These are phyloP conservation scores for Herpotrichia juniperi DNA, from an alignment of 2,329 filamentous ascomycete genomes.

Conservation along the genomic window DNA sequence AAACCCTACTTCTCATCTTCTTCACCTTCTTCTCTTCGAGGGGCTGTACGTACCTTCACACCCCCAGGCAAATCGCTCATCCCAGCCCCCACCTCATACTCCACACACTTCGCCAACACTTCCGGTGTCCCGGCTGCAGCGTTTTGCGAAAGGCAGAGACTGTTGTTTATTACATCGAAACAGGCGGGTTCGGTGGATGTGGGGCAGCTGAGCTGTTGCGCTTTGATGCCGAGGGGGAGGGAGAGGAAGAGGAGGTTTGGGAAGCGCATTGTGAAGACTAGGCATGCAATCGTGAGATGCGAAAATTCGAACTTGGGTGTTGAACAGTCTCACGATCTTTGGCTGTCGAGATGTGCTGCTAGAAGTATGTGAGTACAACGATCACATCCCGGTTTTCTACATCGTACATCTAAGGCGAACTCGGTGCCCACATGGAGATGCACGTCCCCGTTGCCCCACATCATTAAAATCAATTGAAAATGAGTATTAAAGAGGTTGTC, in stretches of 20 bases:
- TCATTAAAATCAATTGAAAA: neutral
- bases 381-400: no score
- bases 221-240: neutral
- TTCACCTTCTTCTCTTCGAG: no score
- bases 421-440: no score
- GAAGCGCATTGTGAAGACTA: no score
- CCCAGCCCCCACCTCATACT: constrained; percentile 19
- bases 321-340: no score
- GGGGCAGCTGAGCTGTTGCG: constrained; percentile 18
- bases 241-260: neutral
- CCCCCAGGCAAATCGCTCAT: constrained; percentile 20
- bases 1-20: no score
- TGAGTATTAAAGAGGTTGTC: neutral
- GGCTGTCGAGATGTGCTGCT: no score
- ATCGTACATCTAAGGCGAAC: no score
- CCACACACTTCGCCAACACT: constrained; percentile 25
- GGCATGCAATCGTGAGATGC: no score
- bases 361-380: no score
- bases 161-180: constrained; percentile 28
- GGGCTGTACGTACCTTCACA: constrained; percentile 22
- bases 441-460: no score
- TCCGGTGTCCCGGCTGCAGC: constrained; percentile 22
- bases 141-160: constrained; percentile 25
- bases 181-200: constrained; percentile 27
- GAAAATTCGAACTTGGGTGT: neutral